phyloP scores from a whole-genome alignment of 192 early-diverging fungal species.

The Umbelopsis sp. region DNA sequence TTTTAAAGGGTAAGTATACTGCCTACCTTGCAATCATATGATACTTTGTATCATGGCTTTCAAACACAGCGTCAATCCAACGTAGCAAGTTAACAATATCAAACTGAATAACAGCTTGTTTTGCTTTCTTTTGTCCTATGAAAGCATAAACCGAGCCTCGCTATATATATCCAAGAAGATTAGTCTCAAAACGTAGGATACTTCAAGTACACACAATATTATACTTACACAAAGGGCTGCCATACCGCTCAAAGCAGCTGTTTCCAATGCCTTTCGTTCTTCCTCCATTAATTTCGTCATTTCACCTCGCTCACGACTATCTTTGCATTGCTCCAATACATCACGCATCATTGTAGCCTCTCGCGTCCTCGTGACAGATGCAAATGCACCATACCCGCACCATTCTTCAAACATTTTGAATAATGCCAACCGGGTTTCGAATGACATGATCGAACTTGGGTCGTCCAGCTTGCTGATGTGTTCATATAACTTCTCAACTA shows the following conservation, averaged over 20 bases:
- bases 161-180: conserved; percentile 21
- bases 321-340: conserved; percentile 68
- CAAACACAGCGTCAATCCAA: conserved; percentile 70
- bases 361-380: conserved; percentile 54
- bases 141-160: conserved; percentile 49
- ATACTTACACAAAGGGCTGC: conserved; percentile 72
- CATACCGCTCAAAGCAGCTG: conserved; percentile 87
- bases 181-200: neutral
- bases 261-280: conserved; percentile 76
- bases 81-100: conserved; percentile 53
- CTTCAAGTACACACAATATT: neutral
- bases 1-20: neutral
- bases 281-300: conserved; percentile 71
- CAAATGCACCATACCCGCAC: conserved; percentile 81
- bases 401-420: conserved; percentile 91
- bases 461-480: conserved; percentile 55
- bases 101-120: conserved; percentile 44
- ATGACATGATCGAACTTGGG: conserved; percentile 61
- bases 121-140: conserved; percentile 40
- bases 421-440: conserved; percentile 72
- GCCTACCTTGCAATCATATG: conserved; percentile 57
- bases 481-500: conserved; percentile 86
- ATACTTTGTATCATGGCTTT: conserved; percentile 53
- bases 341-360: conserved; percentile 69
- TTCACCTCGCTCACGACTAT: conserved; percentile 64